Evolutionary conservation across 139 green algal species (phyloP).

Genomic region (Parachlorella kessleri): DNA sequence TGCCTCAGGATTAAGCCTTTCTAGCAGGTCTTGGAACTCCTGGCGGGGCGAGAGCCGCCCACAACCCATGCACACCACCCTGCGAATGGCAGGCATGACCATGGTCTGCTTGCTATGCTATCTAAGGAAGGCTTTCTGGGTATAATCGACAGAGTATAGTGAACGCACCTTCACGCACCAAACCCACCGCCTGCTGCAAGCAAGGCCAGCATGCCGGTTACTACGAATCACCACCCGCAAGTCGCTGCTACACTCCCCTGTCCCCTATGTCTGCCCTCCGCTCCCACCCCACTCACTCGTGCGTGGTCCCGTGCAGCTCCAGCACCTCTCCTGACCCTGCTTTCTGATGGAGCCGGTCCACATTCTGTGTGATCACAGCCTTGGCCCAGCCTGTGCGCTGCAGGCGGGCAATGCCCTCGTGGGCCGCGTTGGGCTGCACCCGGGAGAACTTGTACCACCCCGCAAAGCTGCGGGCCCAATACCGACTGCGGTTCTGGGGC

Average conservation of each 20-base stretch:
- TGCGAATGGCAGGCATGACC: too few species aligned
- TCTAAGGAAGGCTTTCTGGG: too few species aligned
- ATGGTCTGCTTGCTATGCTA: too few species aligned
- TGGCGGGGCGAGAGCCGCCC: conserved; percentile 44
- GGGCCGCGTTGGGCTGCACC: conserved; percentile 69
- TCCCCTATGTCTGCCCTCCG: too few species aligned
- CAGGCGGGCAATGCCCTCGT: conserved; percentile 69
- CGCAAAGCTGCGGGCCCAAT: conserved; percentile 89
- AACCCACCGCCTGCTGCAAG: too few species aligned
- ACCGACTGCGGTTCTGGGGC: conserved; percentile 60
- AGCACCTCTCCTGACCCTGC: conserved; percentile 65
- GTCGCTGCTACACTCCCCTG: too few species aligned
- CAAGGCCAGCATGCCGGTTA: too few species aligned
- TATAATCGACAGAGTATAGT: too few species aligned
- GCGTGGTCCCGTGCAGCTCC: conserved; percentile 95
- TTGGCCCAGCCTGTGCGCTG: conserved; percentile 51
- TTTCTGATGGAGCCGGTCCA: conserved; percentile 91
- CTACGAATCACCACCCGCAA: too few species aligned
- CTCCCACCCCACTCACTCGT: conserved; percentile 49
- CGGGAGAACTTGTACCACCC: conserved; percentile 83
- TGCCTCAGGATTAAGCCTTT: conserved; percentile 63
- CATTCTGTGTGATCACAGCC: conserved; percentile 93
- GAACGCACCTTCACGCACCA: too few species aligned
- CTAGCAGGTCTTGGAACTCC: conserved; percentile 64
- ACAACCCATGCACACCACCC: conserved; percentile 74